Evolutionary conservation across 192 early-diverging fungal genomes (phyloP).

Genomic region (Entomortierella beljakovae): DNA sequence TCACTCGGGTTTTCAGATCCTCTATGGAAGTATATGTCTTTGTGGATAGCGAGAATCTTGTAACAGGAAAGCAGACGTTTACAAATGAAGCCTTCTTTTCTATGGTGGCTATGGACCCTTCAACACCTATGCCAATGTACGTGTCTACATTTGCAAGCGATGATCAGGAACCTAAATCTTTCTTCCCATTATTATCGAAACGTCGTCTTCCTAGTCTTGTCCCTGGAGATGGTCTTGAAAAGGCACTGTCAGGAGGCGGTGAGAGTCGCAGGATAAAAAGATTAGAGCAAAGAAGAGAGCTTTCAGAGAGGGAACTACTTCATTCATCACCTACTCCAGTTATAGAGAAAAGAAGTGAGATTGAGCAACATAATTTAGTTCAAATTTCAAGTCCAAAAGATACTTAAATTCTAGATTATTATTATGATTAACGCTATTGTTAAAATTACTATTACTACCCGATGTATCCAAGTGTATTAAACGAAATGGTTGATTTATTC

Average conservation of each 20-base stretch:
- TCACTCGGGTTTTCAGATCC: slow-evolving; percentile 65
- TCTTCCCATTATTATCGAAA: neutral
- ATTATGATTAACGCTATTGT: too few relatives aligned
- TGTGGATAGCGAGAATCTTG: slow-evolving; percentile 65
- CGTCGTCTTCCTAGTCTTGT: slow-evolving; percentile 35
- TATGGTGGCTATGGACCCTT: slow-evolving; percentile 52
- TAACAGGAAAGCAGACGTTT: slow-evolving; percentile 65
- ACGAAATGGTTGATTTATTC: too few relatives aligned
- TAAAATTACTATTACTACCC: too few relatives aligned
- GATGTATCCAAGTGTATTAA: too few relatives aligned
- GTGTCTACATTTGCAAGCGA: too few relatives aligned
- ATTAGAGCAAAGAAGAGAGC: slow-evolving; percentile 53
- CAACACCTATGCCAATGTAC: neutral
- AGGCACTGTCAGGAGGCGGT: slow-evolving; percentile 51
- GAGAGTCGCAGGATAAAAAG: slow-evolving; percentile 54
- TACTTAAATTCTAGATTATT: too few relatives aligned
- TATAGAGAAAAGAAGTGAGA: neutral
- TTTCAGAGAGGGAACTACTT: slow-evolving; percentile 45
- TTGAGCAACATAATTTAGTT: neutral
- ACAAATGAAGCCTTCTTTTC: slow-evolving; percentile 72
- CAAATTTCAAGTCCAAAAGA: too few relatives aligned
- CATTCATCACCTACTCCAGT: neutral
- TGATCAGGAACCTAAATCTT: neutral
- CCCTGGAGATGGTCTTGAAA: slow-evolving; percentile 55
- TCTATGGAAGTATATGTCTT: slow-evolving; percentile 68